Evolutionary conservation across 1,284 basidiomycete species (phyloP).

Genomic region (Moesziomyces antarcticus): DNA sequence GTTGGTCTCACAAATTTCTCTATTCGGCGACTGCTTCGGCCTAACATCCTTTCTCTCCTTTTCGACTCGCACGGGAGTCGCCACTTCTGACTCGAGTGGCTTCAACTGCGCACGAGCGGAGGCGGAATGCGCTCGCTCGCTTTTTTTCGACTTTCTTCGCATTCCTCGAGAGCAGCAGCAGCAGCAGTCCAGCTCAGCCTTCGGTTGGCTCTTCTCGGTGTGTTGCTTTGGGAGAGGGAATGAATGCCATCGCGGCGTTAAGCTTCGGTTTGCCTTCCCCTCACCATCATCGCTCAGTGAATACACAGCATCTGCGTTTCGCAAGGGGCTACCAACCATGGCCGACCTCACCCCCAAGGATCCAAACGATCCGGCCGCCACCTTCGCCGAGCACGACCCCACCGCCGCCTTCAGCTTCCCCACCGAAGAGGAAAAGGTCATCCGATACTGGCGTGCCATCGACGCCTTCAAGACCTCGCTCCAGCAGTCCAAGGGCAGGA

Average conservation of each 20-base stretch:
- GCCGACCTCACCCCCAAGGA: slow-evolving; percentile 16
- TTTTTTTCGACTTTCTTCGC: no score
- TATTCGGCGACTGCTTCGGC: no score
- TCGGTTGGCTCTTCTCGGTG: no score
- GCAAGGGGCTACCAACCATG: slow-evolving; percentile 15
- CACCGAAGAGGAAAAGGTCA: slow-evolving; percentile 90
- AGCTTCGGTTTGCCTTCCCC: not conserved
- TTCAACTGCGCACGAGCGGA: no score
- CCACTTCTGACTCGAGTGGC: slow-evolving; percentile 1
- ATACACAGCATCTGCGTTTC: slow-evolving; percentile 1
- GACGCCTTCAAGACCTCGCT: slow-evolving; percentile 96
- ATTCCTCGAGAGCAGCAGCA: no score
- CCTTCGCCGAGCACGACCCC: slow-evolving; percentile 44
- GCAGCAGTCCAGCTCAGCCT: no score
- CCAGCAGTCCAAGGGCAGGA: slow-evolving; percentile 88
- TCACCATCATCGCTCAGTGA: slow-evolving; percentile 26
- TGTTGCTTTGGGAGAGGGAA: no score
- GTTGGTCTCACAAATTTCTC: no score
- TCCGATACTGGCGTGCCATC: slow-evolving; percentile 93
- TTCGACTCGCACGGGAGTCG: slow-evolving; percentile 1
- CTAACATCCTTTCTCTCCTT: no score
- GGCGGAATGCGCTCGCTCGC: no score
- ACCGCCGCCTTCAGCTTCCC: slow-evolving; percentile 84
- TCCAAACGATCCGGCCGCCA: slow-evolving; percentile 20
- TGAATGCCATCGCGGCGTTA: no score